Evolutionary conservation across 75 land plant species (phyloP).

Genomic region (Larix kaempferi): DNA sequence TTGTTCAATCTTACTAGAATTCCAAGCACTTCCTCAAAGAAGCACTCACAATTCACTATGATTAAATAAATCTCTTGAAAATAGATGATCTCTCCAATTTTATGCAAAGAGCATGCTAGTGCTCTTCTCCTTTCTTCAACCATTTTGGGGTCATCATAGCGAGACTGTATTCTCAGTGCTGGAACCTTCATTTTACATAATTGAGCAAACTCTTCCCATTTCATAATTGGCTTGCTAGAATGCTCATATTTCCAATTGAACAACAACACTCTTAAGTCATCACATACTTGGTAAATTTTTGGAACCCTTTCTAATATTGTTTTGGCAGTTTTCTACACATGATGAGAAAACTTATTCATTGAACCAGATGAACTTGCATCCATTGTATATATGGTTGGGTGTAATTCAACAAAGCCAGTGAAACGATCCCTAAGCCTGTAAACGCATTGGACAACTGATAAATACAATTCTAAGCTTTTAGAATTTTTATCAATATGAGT

Average conservation of each 20-base stretch:
- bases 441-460: conserved; percentile 23
- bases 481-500: conserved; percentile 57
- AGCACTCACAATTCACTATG: conserved; percentile 75
- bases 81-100: conserved; percentile 65
- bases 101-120: conserved; percentile 50
- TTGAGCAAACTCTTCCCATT: conserved; percentile 60
- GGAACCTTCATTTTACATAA: conserved; percentile 58
- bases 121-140: conserved; percentile 57
- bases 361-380: conserved; percentile 66
- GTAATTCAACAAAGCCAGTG: conserved; percentile 48
- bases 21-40: conserved; percentile 63
- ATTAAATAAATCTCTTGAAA: conserved; percentile 66
- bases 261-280: conserved; percentile 43
- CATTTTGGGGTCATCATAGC: conserved; percentile 35
- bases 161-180: conserved; percentile 39
- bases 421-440: conserved; percentile 55
- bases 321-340: conserved; percentile 41
- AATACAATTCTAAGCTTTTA: conserved; percentile 27
- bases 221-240: conserved; percentile 61
- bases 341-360: conserved; percentile 51
- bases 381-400: conserved; percentile 55
- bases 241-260: conserved; percentile 62
- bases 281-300: conserved; percentile 57
- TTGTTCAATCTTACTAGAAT: conserved; percentile 32
- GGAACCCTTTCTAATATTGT: conserved; percentile 66